Evolutionary conservation across 2,329 filamentous ascomycete genomes (phyloP), one percentile per base, ranked within the genome.

Genomic region (Colletotrichum gloeosporioides): DNA sequence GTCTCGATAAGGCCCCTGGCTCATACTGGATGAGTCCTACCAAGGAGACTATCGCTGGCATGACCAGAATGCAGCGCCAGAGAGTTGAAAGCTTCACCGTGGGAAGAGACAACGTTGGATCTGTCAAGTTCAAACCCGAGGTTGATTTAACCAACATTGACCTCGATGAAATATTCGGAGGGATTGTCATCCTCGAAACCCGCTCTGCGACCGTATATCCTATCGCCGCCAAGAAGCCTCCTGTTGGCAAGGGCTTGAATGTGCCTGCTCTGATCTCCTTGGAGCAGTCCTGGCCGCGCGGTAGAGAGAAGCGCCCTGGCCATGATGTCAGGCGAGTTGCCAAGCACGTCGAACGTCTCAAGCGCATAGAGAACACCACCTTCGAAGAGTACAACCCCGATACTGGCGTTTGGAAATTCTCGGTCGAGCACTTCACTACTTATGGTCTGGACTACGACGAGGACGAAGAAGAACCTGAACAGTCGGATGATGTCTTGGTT

Each of bases 341-440:
- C 49, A 98, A 96, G 85, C 97, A 99, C 84, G 86, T 98, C 72
- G 92, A 94, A 77, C 93, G 95, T 70, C 91, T 99, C 29, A 94
- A 93, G 88, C 92, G 91, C 75, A 95, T 98, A 49, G 87, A 88
- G 10, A 93, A 95, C 83, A 99, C 97, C 0, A 92, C 92, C 6
- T 99, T 98, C 80, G 89, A 96, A 80, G 89, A 90, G 80, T 99
- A 98, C 84, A 91, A 98, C 78, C 88, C 89, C 73, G 89, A 95
- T 2, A 96, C 93, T 69, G 97, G 96, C 69, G 91, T 95, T 63
- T 99, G 98, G 98, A 91, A 92, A 16, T 99, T 99, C 87, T 92
- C 89, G 12, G 97, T 99, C n/a, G 93, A 96, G 81, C 97, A 99
- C 84, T 99, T 98, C 84, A 99, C 96, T 2, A 98, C 96, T 2